Conservation (phyloP, 371 early-diverging fungal genomes). For the Rhizomucor miehei region DNA sequence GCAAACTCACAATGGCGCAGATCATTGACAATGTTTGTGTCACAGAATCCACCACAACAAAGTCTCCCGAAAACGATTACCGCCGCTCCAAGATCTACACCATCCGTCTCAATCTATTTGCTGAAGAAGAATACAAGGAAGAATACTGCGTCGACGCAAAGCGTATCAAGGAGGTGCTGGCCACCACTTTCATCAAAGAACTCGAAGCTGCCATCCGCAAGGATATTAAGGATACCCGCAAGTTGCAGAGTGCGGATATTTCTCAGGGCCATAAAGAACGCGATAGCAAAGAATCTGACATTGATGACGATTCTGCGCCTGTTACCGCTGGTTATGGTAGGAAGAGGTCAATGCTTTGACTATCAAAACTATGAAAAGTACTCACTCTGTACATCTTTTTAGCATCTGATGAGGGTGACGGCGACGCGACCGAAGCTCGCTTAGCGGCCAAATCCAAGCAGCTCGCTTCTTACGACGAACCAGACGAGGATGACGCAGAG, state of each 20-base stretch:
- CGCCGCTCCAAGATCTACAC: constrained; percentile 68
- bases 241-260: constrained; percentile 31
- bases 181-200: constrained; percentile 64
- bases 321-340: constrained; percentile 31
- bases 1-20: constrained; percentile 75
- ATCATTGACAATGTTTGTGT: constrained; percentile 82
- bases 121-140: constrained; percentile 66
- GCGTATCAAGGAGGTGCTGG: constrained; percentile 74
- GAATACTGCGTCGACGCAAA: constrained; percentile 75
- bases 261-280: constrained; percentile 36
- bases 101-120: constrained; percentile 84
- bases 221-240: constrained; percentile 63
- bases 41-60: constrained; percentile 55
- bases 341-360: not conserved
- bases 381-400: constrained; percentile 2
- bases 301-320: constrained; percentile 53
- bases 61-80: constrained; percentile 47
- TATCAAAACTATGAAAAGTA: not conserved
- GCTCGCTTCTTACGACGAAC: constrained; percentile 72
- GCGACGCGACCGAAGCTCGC: constrained; percentile 69
- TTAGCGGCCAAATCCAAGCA: constrained; percentile 57
- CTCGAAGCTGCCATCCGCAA: constrained; percentile 65
- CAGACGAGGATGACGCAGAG: constrained; percentile 75
- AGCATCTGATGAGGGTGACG: constrained; percentile 65
- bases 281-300: constrained; percentile 20